These are phyloP conservation scores for Cryptomeria japonica DNA, from an alignment of 75 land plant species.

Conservation along the genomic window DNA sequence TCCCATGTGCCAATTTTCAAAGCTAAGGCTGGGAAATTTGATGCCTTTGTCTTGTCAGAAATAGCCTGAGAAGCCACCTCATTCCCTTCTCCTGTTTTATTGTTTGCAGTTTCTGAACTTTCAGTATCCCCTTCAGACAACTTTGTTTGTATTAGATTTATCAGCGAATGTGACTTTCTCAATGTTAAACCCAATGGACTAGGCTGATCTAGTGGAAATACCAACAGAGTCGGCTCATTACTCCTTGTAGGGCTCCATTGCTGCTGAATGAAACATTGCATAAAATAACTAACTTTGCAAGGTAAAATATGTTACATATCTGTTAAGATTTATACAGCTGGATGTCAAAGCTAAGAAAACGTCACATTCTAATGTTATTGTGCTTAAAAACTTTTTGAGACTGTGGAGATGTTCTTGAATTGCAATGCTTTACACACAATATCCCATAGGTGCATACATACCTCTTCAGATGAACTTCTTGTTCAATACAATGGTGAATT, in stretches of 20 bases:
- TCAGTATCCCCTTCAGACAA: slow-evolving; percentile 16
- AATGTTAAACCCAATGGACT: slow-evolving; percentile 69
- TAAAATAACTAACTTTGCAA: neutral
- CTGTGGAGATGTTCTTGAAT: neutral
- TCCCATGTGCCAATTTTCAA: slow-evolving; percentile 77
- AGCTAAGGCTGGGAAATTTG: slow-evolving; percentile 55
- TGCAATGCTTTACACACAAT: neutral
- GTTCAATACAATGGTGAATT: neutral
- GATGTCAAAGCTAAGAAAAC: neutral
- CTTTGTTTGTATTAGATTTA: slow-evolving; percentile 47
- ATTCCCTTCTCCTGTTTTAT: neutral
- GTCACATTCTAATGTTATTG: neutral
- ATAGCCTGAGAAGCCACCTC: slow-evolving; percentile 8
- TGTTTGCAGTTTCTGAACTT: too few species aligned
- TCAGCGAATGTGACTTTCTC: slow-evolving; percentile 57
- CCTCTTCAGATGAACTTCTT: neutral
- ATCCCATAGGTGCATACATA: neutral
- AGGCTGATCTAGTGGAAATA: slow-evolving; percentile 32
- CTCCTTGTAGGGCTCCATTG: neutral
- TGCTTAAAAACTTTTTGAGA: neutral
- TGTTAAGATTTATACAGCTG: neutral
- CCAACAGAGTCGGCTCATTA: neutral
- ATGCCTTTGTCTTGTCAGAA: slow-evolving; percentile 71
- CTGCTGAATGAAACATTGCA: neutral
- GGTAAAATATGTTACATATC: neutral